A percentile compares a stretch with the other conserved stretches of the same genome.
phyloP scores from a whole-genome alignment of 768 basidiomycete species.

The Roridomyces roridus region DNA sequence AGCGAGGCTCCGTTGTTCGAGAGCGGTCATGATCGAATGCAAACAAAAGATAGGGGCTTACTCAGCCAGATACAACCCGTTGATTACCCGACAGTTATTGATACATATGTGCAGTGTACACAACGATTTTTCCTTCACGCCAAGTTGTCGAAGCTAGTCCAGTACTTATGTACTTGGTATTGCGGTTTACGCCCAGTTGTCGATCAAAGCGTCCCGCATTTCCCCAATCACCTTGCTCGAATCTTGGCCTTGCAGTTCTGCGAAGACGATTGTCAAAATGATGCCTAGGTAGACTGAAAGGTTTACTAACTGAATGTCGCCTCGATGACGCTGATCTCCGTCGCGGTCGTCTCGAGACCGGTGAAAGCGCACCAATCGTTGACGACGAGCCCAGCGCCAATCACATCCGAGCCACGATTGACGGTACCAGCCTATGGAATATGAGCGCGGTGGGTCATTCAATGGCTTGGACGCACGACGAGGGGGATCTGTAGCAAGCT shows the following conservation, averaged over 20 bases:
- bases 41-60: too few species aligned
- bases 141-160: too few species aligned
- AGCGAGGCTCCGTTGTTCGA: too few species aligned
- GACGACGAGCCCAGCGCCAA: slow-evolving; percentile 96
- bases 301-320: slow-evolving; percentile 88
- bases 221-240: slow-evolving; percentile 85
- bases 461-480: slow-evolving; percentile 71
- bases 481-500: slow-evolving; percentile 92
- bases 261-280: not conserved
- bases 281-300: not conserved
- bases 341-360: slow-evolving; percentile 99
- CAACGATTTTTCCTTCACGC: too few species aligned
- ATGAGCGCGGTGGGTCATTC: slow-evolving; percentile 4
- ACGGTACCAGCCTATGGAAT: slow-evolving; percentile 87
- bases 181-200: slow-evolving; percentile 92
- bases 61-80: too few species aligned
- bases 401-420: slow-evolving; percentile 97
- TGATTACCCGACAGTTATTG: too few species aligned
- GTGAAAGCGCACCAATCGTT: slow-evolving; percentile 99
- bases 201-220: slow-evolving; percentile 91
- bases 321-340: slow-evolving; percentile 98
- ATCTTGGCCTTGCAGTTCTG: slow-evolving; percentile 87
- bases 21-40: too few species aligned
- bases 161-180: too few species aligned
- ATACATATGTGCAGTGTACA: too few species aligned